A percentile compares a stretch with the other conserved stretches of the same genome.
These are phyloP conservation scores for Trichosporon coremiiforme DNA, from an alignment of 1,284 basidiomycete genomes.

Conservation along the genomic window DNA sequence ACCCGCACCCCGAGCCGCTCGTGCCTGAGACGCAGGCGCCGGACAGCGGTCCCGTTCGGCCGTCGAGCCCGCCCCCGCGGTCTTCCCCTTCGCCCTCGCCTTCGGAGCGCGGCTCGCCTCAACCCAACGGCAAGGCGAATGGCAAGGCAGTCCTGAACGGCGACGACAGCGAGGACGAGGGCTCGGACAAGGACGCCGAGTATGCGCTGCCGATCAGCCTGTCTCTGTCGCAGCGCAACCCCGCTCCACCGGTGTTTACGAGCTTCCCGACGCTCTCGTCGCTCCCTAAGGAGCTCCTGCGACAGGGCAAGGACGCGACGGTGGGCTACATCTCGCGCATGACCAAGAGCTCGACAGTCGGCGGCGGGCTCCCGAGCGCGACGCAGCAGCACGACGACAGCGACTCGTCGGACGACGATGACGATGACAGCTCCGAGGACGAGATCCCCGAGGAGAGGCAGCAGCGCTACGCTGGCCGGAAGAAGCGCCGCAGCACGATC, in stretches of 20 bases:
- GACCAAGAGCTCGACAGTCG: background rate
- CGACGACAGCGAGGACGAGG: conserved; percentile 19
- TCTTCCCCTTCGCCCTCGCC: background rate
- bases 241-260: conserved; percentile 10
- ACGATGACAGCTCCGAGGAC: conserved; percentile 19
- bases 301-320: conserved; percentile 23
- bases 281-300: conserved; percentile 28
- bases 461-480: conserved; percentile 3
- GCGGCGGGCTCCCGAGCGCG: background rate
- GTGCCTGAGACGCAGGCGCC: conserved; percentile 33
- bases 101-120: background rate
- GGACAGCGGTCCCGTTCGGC: conserved; percentile 10
- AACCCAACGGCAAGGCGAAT: conserved; percentile 13
- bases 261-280: conserved; percentile 30
- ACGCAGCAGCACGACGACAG: conserved; percentile 18
- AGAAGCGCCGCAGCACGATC: conserved; percentile 14
- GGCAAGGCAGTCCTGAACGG: conserved; percentile 16
- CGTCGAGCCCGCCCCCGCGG: conserved; percentile 15
- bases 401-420: background rate
- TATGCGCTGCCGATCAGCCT: background rate
- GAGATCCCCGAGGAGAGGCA: conserved; percentile 6
- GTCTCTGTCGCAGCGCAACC: conserved; percentile 8
- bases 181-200: background rate
- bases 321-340: conserved; percentile 17
- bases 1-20: conserved; percentile 33